Conservation (phyloP, 140 eudicot species). For the Oenanthe javanica region DNA sequence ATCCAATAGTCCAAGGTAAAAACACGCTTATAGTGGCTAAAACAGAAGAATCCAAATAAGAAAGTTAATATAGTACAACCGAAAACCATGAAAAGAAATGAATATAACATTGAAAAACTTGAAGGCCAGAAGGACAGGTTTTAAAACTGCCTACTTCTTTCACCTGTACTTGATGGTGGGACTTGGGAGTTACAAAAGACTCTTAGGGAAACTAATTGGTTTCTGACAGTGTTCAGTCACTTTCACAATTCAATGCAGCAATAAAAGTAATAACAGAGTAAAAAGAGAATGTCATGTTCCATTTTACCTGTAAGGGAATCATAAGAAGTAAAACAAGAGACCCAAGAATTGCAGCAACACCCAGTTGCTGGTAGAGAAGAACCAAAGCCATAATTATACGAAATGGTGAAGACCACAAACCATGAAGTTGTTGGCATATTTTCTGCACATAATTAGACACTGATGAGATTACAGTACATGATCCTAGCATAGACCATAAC, state of each 20-base stretch:
- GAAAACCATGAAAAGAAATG: neutral
- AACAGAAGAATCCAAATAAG: neutral
- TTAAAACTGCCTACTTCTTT: neutral
- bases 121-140: neutral
- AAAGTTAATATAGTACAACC: neutral
- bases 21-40: neutral
- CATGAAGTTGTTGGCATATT: slow-evolving; percentile 87
- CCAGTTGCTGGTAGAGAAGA: slow-evolving; percentile 83
- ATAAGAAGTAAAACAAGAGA: slow-evolving; percentile 60
- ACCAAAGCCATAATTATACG: slow-evolving; percentile 74
- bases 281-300: slow-evolving; percentile 29
- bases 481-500: neutral
- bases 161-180: neutral
- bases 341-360: slow-evolving; percentile 83
- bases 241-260: neutral
- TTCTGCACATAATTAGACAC: slow-evolving; percentile 40
- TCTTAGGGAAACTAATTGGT: neutral
- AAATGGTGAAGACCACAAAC: slow-evolving; percentile 93
- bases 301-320: slow-evolving; percentile 88
- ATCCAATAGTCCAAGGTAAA: neutral
- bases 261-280: neutral
- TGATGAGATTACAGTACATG: neutral
- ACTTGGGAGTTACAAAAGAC: too few species aligned
- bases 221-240: neutral
- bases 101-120: neutral